A percentile compares a stretch with the other conserved stretches of the same genome.
phyloP scores from a whole-genome alignment of 2,329 filamentous ascomycete species.

The Cordyceps javanica region DNA sequence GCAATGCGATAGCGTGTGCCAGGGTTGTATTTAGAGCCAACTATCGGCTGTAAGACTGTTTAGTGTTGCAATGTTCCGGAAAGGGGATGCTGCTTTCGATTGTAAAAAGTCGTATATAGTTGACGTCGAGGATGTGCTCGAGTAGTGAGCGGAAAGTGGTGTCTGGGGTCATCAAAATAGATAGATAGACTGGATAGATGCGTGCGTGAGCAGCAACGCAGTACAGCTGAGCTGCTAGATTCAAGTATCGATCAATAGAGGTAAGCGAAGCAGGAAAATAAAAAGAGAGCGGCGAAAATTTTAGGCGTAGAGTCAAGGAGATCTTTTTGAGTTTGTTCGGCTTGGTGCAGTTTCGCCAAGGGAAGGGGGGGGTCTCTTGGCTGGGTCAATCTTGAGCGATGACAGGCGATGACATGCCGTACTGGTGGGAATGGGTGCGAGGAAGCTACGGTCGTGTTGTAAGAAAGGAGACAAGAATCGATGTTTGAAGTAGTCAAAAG shows the following conservation, averaged over 20 bases:
- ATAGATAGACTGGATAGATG: background rate
- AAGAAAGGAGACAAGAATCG: background rate
- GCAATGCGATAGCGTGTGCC: background rate
- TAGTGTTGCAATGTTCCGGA: background rate
- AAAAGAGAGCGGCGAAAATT: background rate
- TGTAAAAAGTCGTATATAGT: background rate
- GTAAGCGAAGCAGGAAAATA: background rate
- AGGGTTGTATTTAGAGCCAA: background rate
- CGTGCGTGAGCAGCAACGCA: background rate
- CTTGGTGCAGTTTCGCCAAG: background rate
- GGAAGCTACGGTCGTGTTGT: background rate
- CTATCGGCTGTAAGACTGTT: background rate
- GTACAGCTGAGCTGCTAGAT: background rate
- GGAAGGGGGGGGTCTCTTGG: background rate
- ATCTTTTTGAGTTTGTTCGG: background rate
- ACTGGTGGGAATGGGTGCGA: background rate
- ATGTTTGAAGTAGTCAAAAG: background rate
- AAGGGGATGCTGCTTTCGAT: background rate
- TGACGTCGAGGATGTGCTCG: background rate
- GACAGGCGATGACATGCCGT: background rate
- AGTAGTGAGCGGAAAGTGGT: too few relatives aligned
- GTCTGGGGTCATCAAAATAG: background rate
- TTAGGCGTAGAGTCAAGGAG: background rate
- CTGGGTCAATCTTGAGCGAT: background rate
- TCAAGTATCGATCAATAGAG: background rate